These are phyloP conservation scores for Saussurea involucrata DNA, from an alignment of 129 eudicot genomes.

Conservation along the genomic window DNA sequence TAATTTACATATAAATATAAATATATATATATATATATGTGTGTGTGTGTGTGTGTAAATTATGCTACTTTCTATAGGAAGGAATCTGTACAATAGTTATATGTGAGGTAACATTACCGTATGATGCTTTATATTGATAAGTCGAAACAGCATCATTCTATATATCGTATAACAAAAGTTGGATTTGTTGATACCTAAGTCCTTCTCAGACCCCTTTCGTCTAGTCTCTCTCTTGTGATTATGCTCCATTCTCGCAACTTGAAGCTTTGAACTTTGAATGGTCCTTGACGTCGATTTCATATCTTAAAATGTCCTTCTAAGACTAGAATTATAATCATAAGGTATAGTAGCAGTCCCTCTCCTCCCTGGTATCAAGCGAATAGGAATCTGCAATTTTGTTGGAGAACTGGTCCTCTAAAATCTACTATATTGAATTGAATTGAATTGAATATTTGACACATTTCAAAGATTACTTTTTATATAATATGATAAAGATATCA, in stretches of 20 bases:
- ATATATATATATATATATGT: too few relatives aligned
- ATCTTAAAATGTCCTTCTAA: slow-evolving; percentile 4
- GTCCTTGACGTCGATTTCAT: slow-evolving; percentile 17
- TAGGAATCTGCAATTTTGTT: slow-evolving; percentile 19
- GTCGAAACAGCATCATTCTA: slow-evolving; percentile 18
- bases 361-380: background rate
- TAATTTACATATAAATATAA: background rate
- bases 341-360: slow-evolving; percentile 9
- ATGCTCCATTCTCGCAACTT: slow-evolving; percentile 49
- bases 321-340: background rate
- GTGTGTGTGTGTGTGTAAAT: background rate
- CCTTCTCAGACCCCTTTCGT: background rate
- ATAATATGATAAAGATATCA: background rate
- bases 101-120: background rate
- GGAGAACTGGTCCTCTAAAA: slow-evolving; percentile 22
- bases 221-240: background rate
- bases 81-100: slow-evolving; percentile 28
- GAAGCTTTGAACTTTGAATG: slow-evolving; percentile 29
- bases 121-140: slow-evolving; percentile 18
- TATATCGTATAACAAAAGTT: slow-evolving; percentile 11
- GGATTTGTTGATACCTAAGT: slow-evolving; percentile 17
- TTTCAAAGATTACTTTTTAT: background rate
- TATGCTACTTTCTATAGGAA: slow-evolving; percentile 15
- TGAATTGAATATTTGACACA: background rate
- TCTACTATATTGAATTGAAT: background rate